phyloP scores from a whole-genome alignment of 441 rosid species.

The Euphorbia neoarborescens region DNA sequence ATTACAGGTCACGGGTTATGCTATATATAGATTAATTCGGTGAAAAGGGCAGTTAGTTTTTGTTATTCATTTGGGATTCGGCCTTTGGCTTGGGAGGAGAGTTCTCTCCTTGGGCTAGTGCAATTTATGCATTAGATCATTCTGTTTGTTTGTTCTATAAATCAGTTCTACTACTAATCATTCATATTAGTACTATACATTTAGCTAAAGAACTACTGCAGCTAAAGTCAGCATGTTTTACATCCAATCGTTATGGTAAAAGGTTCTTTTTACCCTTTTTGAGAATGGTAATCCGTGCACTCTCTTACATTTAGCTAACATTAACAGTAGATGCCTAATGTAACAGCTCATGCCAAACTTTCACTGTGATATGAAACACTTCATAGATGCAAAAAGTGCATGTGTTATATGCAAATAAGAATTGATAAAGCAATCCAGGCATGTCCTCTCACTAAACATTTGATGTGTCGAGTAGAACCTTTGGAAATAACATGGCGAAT shows the following conservation, averaged over 20 bases:
- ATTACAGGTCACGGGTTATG: no score
- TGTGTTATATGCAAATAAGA: background rate
- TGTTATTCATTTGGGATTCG: no score
- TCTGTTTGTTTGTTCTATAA: no score
- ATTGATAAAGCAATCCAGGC: background rate
- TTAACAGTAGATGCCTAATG: background rate
- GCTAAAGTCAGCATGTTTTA: background rate
- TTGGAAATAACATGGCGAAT: background rate
- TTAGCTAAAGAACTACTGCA: background rate
- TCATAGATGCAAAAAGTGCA: background rate
- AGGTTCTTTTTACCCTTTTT: background rate
- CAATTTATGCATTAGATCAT: no score
- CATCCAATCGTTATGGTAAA: background rate
- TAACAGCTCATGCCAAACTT: background rate
- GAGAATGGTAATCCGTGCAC: background rate
- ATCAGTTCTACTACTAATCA: no score
- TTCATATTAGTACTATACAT: no score
- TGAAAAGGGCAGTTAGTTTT: no score
- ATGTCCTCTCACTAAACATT: slow-evolving; percentile 3
- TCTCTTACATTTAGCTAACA: background rate
- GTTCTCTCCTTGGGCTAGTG: no score
- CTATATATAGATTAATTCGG: no score
- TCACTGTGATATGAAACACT: background rate
- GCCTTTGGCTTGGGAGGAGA: no score
- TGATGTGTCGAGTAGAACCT: background rate